Percentiles rank a stretch among this genome's conserved stretches.
These are phyloP conservation scores for Beauveria varroae DNA, from an alignment of 2,329 filamentous ascomycete genomes.

Conservation along the genomic window DNA sequence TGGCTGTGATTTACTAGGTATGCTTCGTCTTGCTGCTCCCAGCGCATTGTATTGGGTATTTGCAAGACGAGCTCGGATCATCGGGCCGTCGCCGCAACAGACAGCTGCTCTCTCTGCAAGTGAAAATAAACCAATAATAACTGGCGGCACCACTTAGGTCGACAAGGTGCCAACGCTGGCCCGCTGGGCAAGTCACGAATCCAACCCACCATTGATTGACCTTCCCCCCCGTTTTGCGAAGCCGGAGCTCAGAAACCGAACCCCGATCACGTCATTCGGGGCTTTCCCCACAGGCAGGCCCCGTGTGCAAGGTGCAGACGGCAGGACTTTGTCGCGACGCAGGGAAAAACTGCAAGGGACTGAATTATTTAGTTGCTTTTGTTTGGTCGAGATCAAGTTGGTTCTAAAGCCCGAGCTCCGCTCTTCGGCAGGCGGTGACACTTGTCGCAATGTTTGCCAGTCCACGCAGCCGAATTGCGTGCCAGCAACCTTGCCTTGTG, in stretches of 20 bases:
- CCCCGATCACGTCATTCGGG: conserved; percentile 8
- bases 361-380: too few species aligned
- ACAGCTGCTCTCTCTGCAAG: too few species aligned
- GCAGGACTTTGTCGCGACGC: too few species aligned
- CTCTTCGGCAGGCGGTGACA: conserved; percentile 5
- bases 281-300: background rate
- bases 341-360: too few species aligned
- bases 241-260: conserved; percentile 9
- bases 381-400: too few species aligned
- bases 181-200: background rate
- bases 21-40: too few species aligned
- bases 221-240: background rate
- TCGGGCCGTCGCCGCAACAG: background rate
- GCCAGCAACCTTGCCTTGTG: background rate
- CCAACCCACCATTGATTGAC: too few species aligned
- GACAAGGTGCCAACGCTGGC: too few species aligned
- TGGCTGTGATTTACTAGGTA: too few species aligned
- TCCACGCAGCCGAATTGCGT: conserved; percentile 2
- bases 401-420: background rate
- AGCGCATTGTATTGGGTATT: too few species aligned
- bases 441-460: background rate
- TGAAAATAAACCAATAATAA: background rate
- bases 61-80: background rate
- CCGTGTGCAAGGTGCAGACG: background rate
- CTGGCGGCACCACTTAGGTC: background rate